Evolutionary conservation across 148 eudicot genomes (phyloP), one percentile per base, ranked within the genome.

Genomic region (Diospyros lotus): DNA sequence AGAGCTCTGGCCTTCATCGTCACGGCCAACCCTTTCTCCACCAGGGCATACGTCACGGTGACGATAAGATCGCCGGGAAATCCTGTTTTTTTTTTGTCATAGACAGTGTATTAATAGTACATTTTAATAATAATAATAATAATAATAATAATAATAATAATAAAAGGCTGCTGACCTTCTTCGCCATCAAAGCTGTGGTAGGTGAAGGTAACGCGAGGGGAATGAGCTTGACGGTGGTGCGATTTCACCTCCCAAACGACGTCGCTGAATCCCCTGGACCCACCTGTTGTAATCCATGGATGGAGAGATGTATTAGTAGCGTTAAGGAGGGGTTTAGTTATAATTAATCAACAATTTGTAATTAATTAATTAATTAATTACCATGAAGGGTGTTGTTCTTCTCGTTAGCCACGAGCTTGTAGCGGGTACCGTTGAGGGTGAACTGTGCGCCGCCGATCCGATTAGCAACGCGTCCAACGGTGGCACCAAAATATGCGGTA

Each of bases 391-490:
- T 92, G 83, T 86, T 90, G 28, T 78, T 81, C 18, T 83, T 81
- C 60, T 88, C 90, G 69, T 92, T 92, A 41, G 95, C 75, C 44
- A 70, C 72, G 41, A 92, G 87, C 76, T 92, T 88, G 64, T 92
- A 92, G 9, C 13, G 76, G 40, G 61, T 85, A 13, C 93, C 95
- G 12, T 92, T 77, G 54, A 90, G 77, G 14, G 89, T 80, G 62
- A 81, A 92, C 40, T 90, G 72, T 45, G 97, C 97, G 62, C 86
- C 89, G 46, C 75, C 93, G 18, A 92, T 92, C 78, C 94, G 81
- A 78, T 92, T 92, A 52, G 97, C 97, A 53, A 92, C 93, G n/a
- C 97, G 88, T 61, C 97, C 97, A 63, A 90, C 93, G 39, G 87
- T 68, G 15, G 91, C 89, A 45, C 97, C 97, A 67, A 92, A 88